These are phyloP conservation scores for Phytophthora megakarya DNA, from an alignment of 352 stramenopile species.

Conservation along the genomic window DNA sequence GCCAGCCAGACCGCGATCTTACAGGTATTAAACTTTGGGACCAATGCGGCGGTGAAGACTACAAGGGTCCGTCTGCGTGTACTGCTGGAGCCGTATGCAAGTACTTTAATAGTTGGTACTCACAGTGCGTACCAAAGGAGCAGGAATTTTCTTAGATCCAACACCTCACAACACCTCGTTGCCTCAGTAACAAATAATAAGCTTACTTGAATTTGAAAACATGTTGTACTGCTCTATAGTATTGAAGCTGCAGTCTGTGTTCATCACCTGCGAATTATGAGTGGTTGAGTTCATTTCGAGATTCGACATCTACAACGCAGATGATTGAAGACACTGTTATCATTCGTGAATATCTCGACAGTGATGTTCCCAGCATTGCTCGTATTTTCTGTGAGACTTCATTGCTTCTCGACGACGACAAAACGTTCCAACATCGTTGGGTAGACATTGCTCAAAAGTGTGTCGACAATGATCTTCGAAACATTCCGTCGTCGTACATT, in stretches of 20 bases:
- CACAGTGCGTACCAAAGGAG: constrained; percentile 50
- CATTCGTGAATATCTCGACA: background rate
- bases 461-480: background rate
- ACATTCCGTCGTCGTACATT: background rate
- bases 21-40: constrained; percentile 38
- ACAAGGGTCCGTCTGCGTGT: constrained; percentile 19
- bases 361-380: background rate
- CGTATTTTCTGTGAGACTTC: background rate
- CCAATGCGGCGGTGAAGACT: constrained; percentile 29
- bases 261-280: too few species aligned
- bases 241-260: too few species aligned
- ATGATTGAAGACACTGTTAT: too few species aligned
- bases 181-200: too few species aligned
- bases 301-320: too few species aligned
- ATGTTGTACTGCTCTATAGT: too few species aligned
- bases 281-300: too few species aligned
- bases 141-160: constrained; percentile 26
- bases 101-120: constrained; percentile 50
- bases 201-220: too few species aligned
- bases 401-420: constrained; percentile 1
- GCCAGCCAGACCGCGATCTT: constrained; percentile 26
- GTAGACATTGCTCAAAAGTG: background rate
- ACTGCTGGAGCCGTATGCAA: constrained; percentile 38
- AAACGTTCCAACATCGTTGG: background rate
- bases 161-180: background rate